Base-by-base conservation (phyloP, 306 rosid species). In the Vicia villosa region DNA sequence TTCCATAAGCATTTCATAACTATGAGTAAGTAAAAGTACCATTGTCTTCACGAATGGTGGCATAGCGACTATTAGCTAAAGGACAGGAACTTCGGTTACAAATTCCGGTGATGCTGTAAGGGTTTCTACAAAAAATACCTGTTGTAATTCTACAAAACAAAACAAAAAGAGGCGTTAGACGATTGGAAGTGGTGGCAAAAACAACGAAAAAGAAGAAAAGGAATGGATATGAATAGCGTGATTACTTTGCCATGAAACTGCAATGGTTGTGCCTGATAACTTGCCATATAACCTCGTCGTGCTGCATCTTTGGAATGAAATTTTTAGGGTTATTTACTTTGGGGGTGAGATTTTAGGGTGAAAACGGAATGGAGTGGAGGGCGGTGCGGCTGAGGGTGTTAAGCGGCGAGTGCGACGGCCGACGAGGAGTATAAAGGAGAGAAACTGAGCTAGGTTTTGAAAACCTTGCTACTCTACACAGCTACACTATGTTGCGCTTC, bases 1-100 rank as follows among this genome's bases (percentile, higher is more conserved):
- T 14, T 41, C 68, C 56, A 74, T 40, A 68, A 32, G 34, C 40
- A 22, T 68, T 21, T 74, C 15, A 46, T 63, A 22, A 12, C 60
- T n/a, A 21, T 13, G 43, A 8, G 20, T 7, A n/a, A 51, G 73
- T n/a, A 24, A 60, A 54, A 65, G 34, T 87, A 87, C 97, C 98
- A n/a, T 88, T 87, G 13, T 87, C 86, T 2, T 90, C 97, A 20
- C 96, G 84, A 77, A 94, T 94, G 63, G 98, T 94, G 54, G 96
- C 91, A 63, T 90, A 94, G 56, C 98, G 97, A 88, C 96, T 90
- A 73, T 91, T 91, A 73, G 97, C 97, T 28, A 91, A 77, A 54
- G 97, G 97, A 57, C 96, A 91, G 3, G 97, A 94, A 74, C 98
- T 94, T 54, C 96, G 92, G 28, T 24, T 24, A 24, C 98, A 93